A percentile compares a stretch with the other conserved stretches of the same genome.
Evolutionary conservation across 371 early-diverging fungal species (phyloP).

Genomic region (Batrachochytrium dendrobatidis): DNA sequence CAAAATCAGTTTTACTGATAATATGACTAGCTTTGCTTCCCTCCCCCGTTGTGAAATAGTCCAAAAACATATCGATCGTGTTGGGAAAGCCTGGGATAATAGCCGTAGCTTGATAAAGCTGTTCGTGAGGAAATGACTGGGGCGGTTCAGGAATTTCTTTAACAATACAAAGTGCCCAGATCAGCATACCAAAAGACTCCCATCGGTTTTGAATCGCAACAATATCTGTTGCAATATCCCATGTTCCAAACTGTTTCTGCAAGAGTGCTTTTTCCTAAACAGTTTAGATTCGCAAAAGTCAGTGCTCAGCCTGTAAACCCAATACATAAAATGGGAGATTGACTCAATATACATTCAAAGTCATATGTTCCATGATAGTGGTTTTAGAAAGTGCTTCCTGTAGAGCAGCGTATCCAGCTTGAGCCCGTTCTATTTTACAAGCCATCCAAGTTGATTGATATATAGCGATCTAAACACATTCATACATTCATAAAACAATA

Average conservation of each 20-base stretch:
- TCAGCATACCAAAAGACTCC: slow-evolving; percentile 47
- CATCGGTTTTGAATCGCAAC: slow-evolving; percentile 32
- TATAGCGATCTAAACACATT: not conserved
- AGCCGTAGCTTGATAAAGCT: slow-evolving; percentile 41
- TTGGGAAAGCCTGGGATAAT: slow-evolving; percentile 42
- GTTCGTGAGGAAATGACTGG: slow-evolving; percentile 37
- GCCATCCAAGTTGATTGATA: not conserved
- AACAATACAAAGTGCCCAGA: slow-evolving; percentile 41
- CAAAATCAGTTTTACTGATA: slow-evolving; percentile 10
- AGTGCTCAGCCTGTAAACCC: not conserved
- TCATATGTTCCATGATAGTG: not conserved
- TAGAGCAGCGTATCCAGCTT: not conserved
- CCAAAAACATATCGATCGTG: slow-evolving; percentile 40
- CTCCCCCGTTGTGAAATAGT: slow-evolving; percentile 23
- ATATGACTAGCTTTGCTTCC: slow-evolving; percentile 15
- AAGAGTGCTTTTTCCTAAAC: slow-evolving; percentile 31
- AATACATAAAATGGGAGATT: not conserved
- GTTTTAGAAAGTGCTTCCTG: not conserved
- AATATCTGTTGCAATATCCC: slow-evolving; percentile 35
- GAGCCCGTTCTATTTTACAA: slow-evolving; percentile 1
- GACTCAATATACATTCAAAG: not conserved
- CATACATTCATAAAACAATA: not conserved
- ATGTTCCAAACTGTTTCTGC: slow-evolving; percentile 28
- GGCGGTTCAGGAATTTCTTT: slow-evolving; percentile 39
- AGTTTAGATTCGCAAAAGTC: not conserved